A percentile compares a stretch with the other conserved stretches of the same genome.
These are phyloP conservation scores for Leptographium procerum DNA, from an alignment of 2,329 filamentous ascomycete species.

Conservation along the genomic window DNA sequence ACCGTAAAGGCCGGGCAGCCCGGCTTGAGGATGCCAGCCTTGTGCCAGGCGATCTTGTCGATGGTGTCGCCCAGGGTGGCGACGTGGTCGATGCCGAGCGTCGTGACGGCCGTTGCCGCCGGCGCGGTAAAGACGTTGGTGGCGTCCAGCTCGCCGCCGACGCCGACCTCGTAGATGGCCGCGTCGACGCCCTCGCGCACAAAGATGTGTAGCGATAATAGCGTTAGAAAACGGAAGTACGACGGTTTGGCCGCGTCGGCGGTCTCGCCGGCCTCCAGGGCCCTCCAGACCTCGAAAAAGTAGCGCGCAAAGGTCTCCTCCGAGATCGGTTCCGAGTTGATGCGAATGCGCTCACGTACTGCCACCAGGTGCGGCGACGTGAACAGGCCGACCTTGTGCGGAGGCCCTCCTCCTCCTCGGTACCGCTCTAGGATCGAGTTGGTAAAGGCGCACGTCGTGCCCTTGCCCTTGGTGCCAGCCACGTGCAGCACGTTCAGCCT, in stretches of 20 bases:
- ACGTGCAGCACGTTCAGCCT: conserved; percentile 58
- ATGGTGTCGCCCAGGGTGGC: conserved; percentile 50
- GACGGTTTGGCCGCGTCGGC: conserved; percentile 31
- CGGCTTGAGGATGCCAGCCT: conserved; percentile 56
- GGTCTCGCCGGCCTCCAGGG: conserved; percentile 18
- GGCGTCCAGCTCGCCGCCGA: conserved; percentile 57
- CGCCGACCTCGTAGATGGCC: conserved; percentile 55
- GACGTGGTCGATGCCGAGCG: conserved; percentile 60
- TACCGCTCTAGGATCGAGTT: conserved; percentile 49
- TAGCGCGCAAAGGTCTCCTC: conserved; percentile 49
- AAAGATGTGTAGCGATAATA: conserved; percentile 59
- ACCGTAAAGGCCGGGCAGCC: conserved; percentile 49
- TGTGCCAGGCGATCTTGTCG: conserved; percentile 61
- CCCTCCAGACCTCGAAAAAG: conserved; percentile 59
- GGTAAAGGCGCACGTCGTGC: conserved; percentile 58
- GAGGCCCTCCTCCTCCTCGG: conserved; percentile 18
- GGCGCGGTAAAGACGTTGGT: conserved; percentile 53
- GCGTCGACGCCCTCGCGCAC: conserved; percentile 49
- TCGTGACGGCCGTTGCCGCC: conserved; percentile 48
- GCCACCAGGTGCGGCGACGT: conserved; percentile 59
- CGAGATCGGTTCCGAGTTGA: conserved; percentile 46
- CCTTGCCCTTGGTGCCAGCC: conserved; percentile 68
- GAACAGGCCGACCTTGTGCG: conserved; percentile 48
- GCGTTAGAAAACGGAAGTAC: conserved; percentile 51
- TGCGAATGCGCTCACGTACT: conserved; percentile 55